Conservation (phyloP, 352 stramenopile species). For the Plasmopara viticola region DNA sequence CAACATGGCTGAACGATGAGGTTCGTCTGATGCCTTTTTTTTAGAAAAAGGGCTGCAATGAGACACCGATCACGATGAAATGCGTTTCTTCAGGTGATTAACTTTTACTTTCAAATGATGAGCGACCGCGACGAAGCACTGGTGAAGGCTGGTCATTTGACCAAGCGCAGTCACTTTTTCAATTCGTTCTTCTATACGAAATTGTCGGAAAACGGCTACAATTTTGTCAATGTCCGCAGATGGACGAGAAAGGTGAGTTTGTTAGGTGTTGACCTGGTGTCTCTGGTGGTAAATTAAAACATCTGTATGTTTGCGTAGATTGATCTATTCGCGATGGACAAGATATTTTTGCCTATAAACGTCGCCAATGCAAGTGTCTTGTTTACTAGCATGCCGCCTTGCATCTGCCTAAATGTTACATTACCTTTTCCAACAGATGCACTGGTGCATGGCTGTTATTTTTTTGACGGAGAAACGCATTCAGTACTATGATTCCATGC, state of each 20-base stretch:
- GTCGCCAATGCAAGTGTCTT: conserved; percentile 63
- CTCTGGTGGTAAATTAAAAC: not conserved
- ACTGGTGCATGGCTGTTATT: conserved; percentile 85
- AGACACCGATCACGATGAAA: not conserved
- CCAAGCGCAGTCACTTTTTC: conserved; percentile 75
- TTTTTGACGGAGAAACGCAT: conserved; percentile 86
- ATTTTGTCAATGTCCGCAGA: conserved; percentile 75
- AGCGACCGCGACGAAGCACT: conserved; percentile 60
- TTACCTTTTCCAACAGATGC: conserved; percentile 37
- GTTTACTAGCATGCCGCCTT: not conserved
- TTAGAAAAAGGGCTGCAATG: not conserved
- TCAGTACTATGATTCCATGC: conserved; percentile 87
- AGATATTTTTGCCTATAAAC: conserved; percentile 84
- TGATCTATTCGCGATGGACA: conserved; percentile 88
- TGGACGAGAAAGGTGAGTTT: conserved; percentile 72
- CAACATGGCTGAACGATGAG: conserved; percentile 79
- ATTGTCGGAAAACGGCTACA: conserved; percentile 75
- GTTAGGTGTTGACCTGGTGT: not conserved
- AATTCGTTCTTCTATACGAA: conserved; percentile 87
- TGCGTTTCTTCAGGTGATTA: conserved; percentile 49
- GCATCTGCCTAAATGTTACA: not conserved
- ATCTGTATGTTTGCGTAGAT: conserved; percentile 30
- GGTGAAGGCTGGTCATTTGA: conserved; percentile 36
- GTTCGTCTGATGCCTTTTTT: conserved; percentile 15
- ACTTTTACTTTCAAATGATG: conserved; percentile 84